These are phyloP conservation scores for Toxicodendron radicans DNA, from an alignment of 345 rosid species.

Conservation along the genomic window DNA sequence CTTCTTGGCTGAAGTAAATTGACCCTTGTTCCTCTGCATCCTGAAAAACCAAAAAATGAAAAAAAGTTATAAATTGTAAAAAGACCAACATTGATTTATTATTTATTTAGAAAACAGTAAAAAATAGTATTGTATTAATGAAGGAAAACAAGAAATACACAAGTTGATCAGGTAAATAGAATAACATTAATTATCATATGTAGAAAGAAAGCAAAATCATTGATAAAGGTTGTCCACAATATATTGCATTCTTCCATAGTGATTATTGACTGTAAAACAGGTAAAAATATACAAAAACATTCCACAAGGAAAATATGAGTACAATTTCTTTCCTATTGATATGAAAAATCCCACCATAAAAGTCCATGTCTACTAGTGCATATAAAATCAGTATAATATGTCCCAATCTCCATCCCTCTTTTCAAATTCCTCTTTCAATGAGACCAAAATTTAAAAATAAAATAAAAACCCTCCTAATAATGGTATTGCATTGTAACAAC, in stretches of 20 bases:
- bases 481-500: background rate
- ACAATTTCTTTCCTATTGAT: background rate
- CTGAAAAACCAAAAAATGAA: constrained; percentile 38
- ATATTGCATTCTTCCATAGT: background rate
- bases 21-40: constrained; percentile 98
- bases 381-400: background rate
- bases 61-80: constrained; percentile 5
- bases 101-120: too few species aligned
- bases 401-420: background rate
- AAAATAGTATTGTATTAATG: too few species aligned
- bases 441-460: background rate
- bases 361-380: background rate
- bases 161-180: background rate
- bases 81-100: background rate
- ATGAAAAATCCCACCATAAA: background rate
- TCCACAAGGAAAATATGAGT: background rate
- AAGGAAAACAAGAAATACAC: too few species aligned
- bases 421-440: background rate
- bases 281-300: background rate
- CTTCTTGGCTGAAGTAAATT: constrained; percentile 86
- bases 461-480: background rate
- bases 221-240: background rate
- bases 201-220: constrained; percentile 1
- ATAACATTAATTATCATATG: background rate
- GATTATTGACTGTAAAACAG: background rate